Conservation (phyloP, 2,329 filamentous ascomycete species). For the Aspergillus felis region DNA sequence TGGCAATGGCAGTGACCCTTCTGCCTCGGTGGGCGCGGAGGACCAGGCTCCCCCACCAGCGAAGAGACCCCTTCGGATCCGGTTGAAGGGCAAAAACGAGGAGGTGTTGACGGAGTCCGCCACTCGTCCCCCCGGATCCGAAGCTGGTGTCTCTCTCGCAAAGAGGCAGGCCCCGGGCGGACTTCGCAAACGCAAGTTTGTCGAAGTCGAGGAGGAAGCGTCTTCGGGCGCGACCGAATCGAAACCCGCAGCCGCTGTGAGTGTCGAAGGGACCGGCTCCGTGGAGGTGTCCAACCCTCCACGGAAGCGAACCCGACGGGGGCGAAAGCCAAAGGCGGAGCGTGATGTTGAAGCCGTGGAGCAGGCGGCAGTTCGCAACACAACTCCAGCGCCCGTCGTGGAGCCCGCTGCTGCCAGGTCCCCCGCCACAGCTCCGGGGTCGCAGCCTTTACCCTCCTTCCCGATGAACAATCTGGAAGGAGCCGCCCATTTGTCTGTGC, state of each 20-base stretch:
- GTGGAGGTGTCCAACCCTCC: neutral
- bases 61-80: conserved; percentile 11
- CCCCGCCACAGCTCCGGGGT: neutral
- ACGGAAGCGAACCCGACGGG: conserved; percentile 5
- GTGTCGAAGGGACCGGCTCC: conserved; percentile 1
- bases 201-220: conserved; percentile 5
- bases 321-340: conserved; percentile 4
- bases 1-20: neutral
- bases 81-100: neutral
- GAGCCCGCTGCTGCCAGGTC: neutral
- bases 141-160: neutral
- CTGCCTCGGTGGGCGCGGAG: conserved; percentile 14
- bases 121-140: neutral
- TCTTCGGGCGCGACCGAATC: neutral
- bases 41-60: conserved; percentile 17
- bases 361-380: neutral
- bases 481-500: conserved; percentile 32
- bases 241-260: neutral
- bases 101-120: neutral
- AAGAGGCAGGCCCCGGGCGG: conserved; percentile 5
- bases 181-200: conserved; percentile 1
- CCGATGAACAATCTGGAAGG: conserved; percentile 15
- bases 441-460: conserved; percentile 2
- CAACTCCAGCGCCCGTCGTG: neutral
- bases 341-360: neutral